Evolutionary conservation across 1,139 yeast genomes (phyloP).

Genomic region (Candida sojae): DNA sequence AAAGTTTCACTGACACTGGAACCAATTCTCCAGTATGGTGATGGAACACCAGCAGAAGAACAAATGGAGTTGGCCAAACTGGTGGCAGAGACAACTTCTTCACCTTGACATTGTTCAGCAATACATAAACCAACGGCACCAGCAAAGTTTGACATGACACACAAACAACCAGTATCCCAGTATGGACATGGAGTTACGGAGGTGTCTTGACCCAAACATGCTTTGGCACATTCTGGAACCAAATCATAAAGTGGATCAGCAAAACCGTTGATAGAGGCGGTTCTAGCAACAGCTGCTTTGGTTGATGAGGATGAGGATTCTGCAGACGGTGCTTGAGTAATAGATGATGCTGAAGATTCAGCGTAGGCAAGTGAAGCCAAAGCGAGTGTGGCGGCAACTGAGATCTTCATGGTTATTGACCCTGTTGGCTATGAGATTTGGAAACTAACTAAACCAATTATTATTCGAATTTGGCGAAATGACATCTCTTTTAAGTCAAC

Average conservation of each 20-base stretch:
- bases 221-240: slow-evolving; percentile 26
- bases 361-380: too few species aligned
- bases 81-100: slow-evolving; percentile 36
- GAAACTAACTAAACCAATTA: too few species aligned
- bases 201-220: slow-evolving; percentile 19
- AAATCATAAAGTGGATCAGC: slow-evolving; percentile 32
- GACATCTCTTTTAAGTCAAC: too few species aligned
- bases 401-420: too few species aligned
- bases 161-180: slow-evolving; percentile 41
- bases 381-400: too few species aligned
- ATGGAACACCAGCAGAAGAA: slow-evolving; percentile 42
- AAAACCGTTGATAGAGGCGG: slow-evolving; percentile 38
- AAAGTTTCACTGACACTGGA: slow-evolving; percentile 35
- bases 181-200: slow-evolving; percentile 34
- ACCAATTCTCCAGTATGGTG: slow-evolving; percentile 40
- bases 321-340: too few species aligned
- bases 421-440: too few species aligned
- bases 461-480: too few species aligned
- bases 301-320: too few species aligned
- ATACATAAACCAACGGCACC: slow-evolving; percentile 32
- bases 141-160: slow-evolving; percentile 34
- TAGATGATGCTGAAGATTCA: too few species aligned
- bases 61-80: slow-evolving; percentile 44
- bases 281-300: slow-evolving; percentile 25
- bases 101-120: slow-evolving; percentile 31